Base-by-base conservation (phyloP, 192 early-diverging fungal species). In the Coemansia sp. region DNA sequence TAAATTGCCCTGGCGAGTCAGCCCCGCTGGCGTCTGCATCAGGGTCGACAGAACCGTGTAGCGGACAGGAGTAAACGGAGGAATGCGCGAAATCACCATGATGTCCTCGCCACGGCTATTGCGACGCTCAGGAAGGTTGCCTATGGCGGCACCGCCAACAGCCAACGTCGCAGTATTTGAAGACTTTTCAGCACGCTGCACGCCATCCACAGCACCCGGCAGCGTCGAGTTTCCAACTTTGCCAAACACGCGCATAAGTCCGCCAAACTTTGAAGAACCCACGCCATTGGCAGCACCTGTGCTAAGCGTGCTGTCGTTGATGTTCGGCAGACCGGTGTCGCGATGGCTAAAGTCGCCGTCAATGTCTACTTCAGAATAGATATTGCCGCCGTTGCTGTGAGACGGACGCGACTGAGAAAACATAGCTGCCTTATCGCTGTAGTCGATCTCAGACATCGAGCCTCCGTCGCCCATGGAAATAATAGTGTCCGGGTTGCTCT, bases 41-140 rank as follows among this genome's bases (percentile, higher is more conserved):
- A 84, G 63, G 20, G 82, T 80, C 12, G 76, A 62, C 38, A 84
- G 53, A 0, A 84, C 55, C 0, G 82, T 84, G 64, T 79, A 79
- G 17, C 82, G 67, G 28, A 80, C 82, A 2, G 82, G 78, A 53
- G 82, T 79, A 36, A 84, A 84, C 33, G 82, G 82, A 65, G 82
- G 82, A 12, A 84, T 80, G 8, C 72, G 74, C 61, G 76, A 79
- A 8, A 84, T 66, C 8, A 84, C 66, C 82, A 79, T 83, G 35
- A 83, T 78, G 53, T 83, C 81, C 41, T 83, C 81, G 51, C 81
- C 81, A 14, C 72, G 75, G 67, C 81, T 83, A 53, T 83, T 83
- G 51, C 81, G 81, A 2, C 81, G 72, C 70, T 71, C 66, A 1
- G 81, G 81, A 17, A 83, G 61, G 60, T 83, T 78, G 37, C 81